These are phyloP conservation scores for Turritis glabra DNA, from an alignment of 345 rosid species.

Conservation along the genomic window DNA sequence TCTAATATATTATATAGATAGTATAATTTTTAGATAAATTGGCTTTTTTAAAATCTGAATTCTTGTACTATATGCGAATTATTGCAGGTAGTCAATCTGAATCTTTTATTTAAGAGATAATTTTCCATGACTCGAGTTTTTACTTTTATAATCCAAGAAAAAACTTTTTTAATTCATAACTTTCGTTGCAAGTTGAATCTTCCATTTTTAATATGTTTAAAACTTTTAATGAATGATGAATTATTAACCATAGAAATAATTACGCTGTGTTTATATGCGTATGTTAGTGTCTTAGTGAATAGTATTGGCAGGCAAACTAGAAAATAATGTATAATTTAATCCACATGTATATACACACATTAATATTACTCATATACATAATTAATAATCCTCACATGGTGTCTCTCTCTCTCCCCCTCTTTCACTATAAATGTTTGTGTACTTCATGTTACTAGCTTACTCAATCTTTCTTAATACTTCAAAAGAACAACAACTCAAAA, in stretches of 20 bases:
- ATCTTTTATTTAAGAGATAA: no score
- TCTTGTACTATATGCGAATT: neutral
- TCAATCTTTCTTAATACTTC: slow-evolving; percentile 11
- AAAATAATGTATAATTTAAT: neutral
- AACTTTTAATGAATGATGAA: neutral
- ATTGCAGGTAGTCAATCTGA: neutral
- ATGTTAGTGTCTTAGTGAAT: neutral
- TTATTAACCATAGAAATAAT: neutral
- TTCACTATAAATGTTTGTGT: slow-evolving; percentile 18
- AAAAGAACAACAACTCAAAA: slow-evolving; percentile 22
- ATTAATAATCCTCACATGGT: slow-evolving; percentile 34
- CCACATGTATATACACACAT: slow-evolving; percentile 17
- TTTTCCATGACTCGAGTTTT: no score
- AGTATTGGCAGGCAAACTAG: neutral
- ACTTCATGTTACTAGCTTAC: slow-evolving; percentile 28
- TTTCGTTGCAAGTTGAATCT: neutral
- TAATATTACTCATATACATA: slow-evolving; percentile 22
- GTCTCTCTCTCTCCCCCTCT: neutral
- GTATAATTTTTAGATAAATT: neutral
- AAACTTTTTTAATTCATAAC: neutral
- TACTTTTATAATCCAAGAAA: neutral
- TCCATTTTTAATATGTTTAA: neutral
- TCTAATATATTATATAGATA: neutral
- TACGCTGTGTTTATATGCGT: neutral
- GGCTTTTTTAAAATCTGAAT: neutral